Evolutionary conservation across 768 basidiomycete genomes (phyloP).

Genomic region (Boletus huronensis): DNA sequence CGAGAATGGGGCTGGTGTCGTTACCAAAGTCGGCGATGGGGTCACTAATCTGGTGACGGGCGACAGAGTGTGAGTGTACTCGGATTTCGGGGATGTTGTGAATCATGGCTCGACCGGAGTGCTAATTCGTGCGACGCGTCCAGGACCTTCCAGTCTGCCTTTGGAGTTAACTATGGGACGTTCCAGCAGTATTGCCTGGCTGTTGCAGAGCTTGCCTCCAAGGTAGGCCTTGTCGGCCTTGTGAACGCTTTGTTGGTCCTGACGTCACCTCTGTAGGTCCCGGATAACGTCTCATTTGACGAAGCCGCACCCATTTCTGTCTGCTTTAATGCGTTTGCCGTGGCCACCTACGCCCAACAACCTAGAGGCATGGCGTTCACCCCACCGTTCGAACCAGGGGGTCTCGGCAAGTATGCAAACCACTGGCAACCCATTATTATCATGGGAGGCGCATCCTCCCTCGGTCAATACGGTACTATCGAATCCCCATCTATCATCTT

Average conservation of each 20-base stretch:
- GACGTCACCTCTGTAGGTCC: constrained; percentile 23
- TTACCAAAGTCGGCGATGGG: constrained; percentile 35
- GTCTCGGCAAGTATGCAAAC: constrained; percentile 30
- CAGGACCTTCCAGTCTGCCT: constrained; percentile 7
- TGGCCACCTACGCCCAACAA: constrained; percentile 31
- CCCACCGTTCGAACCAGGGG: constrained; percentile 27
- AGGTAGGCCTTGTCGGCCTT: constrained; percentile 8
- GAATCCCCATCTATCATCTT: background rate
- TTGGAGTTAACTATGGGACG: constrained; percentile 1
- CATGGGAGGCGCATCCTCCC: constrained; percentile 35
- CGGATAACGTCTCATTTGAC: constrained; percentile 33
- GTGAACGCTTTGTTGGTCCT: background rate
- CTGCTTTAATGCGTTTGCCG: constrained; percentile 32
- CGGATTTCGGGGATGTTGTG: background rate
- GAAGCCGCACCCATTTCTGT: constrained; percentile 35
- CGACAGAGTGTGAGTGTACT: constrained; percentile 33
- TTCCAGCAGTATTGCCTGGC: constrained; percentile 26
- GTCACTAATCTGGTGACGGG: constrained; percentile 34
- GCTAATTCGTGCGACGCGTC: background rate
- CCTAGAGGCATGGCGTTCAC: constrained; percentile 25
- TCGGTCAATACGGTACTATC: constrained; percentile 37
- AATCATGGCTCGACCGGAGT: background rate
- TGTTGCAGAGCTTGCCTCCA: constrained; percentile 18
- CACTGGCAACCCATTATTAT: constrained; percentile 33
- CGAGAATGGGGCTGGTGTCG: constrained; percentile 36